A percentile compares a stretch with the other conserved stretches of the same genome.
Conservation (phyloP, 176 grass and related monocot species). For the Lolium perenne region DNA sequence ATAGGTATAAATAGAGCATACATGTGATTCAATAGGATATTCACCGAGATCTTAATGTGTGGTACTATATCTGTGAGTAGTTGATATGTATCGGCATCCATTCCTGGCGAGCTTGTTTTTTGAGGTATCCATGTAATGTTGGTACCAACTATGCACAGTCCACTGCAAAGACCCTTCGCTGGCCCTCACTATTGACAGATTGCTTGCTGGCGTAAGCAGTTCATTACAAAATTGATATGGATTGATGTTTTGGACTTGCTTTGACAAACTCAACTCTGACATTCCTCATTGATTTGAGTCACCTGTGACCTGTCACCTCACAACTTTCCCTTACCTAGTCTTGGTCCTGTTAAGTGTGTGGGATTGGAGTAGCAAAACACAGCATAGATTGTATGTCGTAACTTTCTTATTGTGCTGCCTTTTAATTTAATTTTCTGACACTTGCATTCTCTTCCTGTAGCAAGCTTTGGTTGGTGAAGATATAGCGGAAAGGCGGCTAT, state of each 20-base stretch:
- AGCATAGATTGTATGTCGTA: constrained; percentile 15
- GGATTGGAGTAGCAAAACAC: not conserved
- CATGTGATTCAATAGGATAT: not conserved
- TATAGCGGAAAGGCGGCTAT: constrained; percentile 81
- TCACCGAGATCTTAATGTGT: not conserved
- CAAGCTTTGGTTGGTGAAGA: constrained; percentile 99
- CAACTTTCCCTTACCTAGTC: not conserved
- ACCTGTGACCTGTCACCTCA: constrained; percentile 12
- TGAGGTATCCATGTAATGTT: not conserved
- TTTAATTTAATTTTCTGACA: constrained; percentile 44
- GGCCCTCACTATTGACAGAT: not conserved
- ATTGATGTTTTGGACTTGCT: not conserved
- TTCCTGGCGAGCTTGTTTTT: not conserved
- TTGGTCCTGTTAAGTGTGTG: not conserved
- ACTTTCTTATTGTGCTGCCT: constrained; percentile 20
- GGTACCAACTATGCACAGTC: not conserved
- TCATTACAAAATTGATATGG: not conserved
- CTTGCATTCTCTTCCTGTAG: constrained; percentile 49
- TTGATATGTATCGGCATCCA: not conserved
- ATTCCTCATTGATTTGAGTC: not conserved
- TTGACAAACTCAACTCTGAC: not conserved
- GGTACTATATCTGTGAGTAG: not conserved
- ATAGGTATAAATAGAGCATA: too few species aligned
- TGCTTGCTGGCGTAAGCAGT: not conserved
- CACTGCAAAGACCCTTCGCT: not conserved